Percentiles rank a stretch among this genome's conserved stretches.
These are phyloP conservation scores for Hyphopichia wangnamkhiaoensis DNA, from an alignment of 1,139 yeast genomes.

Conservation along the genomic window DNA sequence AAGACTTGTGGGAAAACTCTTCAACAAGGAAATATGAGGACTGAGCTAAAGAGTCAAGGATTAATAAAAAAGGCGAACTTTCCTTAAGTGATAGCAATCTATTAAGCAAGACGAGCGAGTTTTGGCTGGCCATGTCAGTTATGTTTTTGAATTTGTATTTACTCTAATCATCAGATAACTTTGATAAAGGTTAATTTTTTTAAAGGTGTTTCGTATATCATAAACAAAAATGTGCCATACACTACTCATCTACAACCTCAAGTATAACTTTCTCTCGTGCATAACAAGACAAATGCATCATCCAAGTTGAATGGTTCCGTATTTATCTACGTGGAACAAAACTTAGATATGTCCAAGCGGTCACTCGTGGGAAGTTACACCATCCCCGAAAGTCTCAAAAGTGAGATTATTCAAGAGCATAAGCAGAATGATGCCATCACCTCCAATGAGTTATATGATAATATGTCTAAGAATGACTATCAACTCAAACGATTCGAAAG, in stretches of 20 bases:
- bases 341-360: conserved; percentile 15
- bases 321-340: no score
- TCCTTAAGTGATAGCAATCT: conserved; percentile 72
- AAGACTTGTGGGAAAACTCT: conserved; percentile 53
- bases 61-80: conserved; percentile 66
- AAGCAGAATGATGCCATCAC: conserved; percentile 21
- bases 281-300: background rate
- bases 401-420: conserved; percentile 27
- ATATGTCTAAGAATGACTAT: conserved; percentile 20
- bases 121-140: conserved; percentile 49
- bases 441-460: conserved; percentile 19
- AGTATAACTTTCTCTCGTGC: background rate
- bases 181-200: no score
- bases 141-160: background rate
- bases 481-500: conserved; percentile 23
- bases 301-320: no score
- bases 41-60: conserved; percentile 71
- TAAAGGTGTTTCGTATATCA: background rate
- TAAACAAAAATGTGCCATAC: conserved; percentile 5
- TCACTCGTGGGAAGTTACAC: conserved; percentile 32
- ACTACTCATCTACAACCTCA: conserved; percentile 16
- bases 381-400: conserved; percentile 28
- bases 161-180: no score
- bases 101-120: conserved; percentile 57
- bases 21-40: conserved; percentile 55